Evolutionary conservation across 1,284 basidiomycete genomes (phyloP).

Genomic region (Athelia sp.): DNA sequence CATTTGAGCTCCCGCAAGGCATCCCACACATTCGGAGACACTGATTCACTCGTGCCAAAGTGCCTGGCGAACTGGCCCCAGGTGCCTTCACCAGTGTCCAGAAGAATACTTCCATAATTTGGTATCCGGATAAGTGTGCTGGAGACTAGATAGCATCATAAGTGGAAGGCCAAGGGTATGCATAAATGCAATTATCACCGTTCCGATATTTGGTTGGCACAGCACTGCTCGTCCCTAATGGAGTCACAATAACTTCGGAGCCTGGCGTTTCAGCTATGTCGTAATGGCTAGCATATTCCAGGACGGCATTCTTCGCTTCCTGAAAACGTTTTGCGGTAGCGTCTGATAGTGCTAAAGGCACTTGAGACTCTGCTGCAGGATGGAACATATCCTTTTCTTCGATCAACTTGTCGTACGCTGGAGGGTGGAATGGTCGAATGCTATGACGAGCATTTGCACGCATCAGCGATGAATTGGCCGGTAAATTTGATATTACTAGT

Average conservation of each 20-base stretch:
- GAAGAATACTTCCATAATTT: conserved; percentile 63
- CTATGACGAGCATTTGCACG: conserved; percentile 22
- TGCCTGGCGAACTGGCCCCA: conserved; percentile 83
- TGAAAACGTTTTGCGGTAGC: conserved; percentile 30
- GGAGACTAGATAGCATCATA: conserved; percentile 50
- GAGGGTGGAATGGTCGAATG: conserved; percentile 44
- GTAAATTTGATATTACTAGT: conserved; percentile 43
- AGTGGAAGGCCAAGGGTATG: neutral
- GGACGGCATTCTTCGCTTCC: conserved; percentile 24
- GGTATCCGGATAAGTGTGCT: conserved; percentile 73
- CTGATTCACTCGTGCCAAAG: conserved; percentile 58
- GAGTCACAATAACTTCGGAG: conserved; percentile 65
- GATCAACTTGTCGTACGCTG: conserved; percentile 26
- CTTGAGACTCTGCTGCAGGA: conserved; percentile 26
- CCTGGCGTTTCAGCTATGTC: conserved; percentile 32
- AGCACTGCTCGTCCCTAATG: conserved; percentile 88
- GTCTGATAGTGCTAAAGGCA: conserved; percentile 28
- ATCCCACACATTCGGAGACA: conserved; percentile 41
- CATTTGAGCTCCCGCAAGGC: conserved; percentile 70
- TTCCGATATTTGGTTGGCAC: conserved; percentile 83
- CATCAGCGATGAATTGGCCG: conserved; percentile 39
- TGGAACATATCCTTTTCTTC: conserved; percentile 46
- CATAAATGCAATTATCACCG: conserved; percentile 35
- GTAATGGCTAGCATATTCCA: conserved; percentile 12
- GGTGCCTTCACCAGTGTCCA: conserved; percentile 91